Evolutionary conservation across 768 basidiomycete genomes (phyloP).

Genomic region (Russula sp.): DNA sequence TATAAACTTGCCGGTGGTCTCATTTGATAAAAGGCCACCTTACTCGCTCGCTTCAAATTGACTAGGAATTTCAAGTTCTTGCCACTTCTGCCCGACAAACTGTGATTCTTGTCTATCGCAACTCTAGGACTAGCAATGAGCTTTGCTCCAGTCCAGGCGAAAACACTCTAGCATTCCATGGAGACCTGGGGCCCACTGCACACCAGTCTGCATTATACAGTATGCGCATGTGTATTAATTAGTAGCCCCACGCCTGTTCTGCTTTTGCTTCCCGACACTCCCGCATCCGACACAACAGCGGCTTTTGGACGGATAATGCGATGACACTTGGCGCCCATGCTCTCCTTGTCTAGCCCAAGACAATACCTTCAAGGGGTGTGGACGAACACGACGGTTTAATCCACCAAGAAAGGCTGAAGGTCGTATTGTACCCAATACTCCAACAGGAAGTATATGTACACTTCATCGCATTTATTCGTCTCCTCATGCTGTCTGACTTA

Average conservation of each 20-base stretch:
- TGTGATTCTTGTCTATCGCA: not conserved
- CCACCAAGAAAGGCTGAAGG: not conserved
- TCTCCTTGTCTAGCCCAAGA: too few species aligned
- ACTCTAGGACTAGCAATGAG: not conserved
- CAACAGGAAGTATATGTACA: not conserved
- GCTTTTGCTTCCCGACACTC: not conserved
- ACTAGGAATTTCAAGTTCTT: too few species aligned
- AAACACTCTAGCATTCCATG: too few species aligned
- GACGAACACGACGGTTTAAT: not conserved
- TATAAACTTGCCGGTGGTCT: not conserved
- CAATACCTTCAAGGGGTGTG: not conserved
- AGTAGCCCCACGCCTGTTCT: too few species aligned
- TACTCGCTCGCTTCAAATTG: too few species aligned
- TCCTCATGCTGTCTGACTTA: not conserved
- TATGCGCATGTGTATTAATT: too few species aligned
- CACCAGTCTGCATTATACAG: too few species aligned
- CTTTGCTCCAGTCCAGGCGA: not conserved
- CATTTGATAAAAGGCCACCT: not conserved
- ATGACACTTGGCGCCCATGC: not conserved
- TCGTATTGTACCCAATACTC: not conserved
- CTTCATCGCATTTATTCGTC: not conserved
- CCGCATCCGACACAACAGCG: not conserved
- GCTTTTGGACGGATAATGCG: not conserved
- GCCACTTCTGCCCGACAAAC: not conserved
- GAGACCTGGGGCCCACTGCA: not conserved